Evolutionary conservation across 164 flowering plant genomes (phyloP).

Genomic region (Liquidambar formosana): DNA sequence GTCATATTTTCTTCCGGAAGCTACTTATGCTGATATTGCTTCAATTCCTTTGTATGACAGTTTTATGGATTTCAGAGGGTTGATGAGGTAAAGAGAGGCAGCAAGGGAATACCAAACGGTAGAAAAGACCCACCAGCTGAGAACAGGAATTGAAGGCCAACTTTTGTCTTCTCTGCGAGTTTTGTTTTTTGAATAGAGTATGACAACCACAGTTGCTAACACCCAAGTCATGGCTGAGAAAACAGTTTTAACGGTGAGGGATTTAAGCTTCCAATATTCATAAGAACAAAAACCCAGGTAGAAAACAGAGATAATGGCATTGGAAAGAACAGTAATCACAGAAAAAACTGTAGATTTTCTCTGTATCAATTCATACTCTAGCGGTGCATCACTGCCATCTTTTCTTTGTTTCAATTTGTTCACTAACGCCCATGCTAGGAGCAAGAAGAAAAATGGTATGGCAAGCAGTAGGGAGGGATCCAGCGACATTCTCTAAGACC

Average conservation of each 20-base stretch:
- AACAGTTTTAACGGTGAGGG: constrained; percentile 18
- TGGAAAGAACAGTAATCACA: constrained; percentile 29
- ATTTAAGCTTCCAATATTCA: constrained; percentile 31
- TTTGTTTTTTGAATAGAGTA: constrained; percentile 30
- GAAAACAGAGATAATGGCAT: constrained; percentile 29
- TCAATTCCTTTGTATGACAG: constrained; percentile 43
- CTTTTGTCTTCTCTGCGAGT: constrained; percentile 18
- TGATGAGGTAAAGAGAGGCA: constrained; percentile 23
- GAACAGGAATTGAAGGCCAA: constrained; percentile 58
- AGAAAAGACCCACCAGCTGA: constrained; percentile 65
- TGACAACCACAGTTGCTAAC: constrained; percentile 31
- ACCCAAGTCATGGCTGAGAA: constrained; percentile 44
- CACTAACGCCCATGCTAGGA: constrained; percentile 46
- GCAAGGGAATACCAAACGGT: constrained; percentile 23
- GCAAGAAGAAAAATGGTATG: constrained; percentile 26
- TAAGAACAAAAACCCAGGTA: constrained; percentile 42
- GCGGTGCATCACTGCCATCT: constrained; percentile 3
- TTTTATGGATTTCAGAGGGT: constrained; percentile 17
- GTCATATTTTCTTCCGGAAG: constrained; percentile 25
- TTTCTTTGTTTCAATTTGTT: constrained; percentile 32
- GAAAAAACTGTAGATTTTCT: constrained; percentile 15
- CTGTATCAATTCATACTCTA: neutral
- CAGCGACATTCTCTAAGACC: too few relatives aligned
- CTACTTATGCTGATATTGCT: constrained; percentile 38
- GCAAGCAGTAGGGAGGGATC: constrained; percentile 17